These are phyloP conservation scores for Alternaria burnsii DNA, from an alignment of 2,329 filamentous ascomycete genomes.

Conservation along the genomic window DNA sequence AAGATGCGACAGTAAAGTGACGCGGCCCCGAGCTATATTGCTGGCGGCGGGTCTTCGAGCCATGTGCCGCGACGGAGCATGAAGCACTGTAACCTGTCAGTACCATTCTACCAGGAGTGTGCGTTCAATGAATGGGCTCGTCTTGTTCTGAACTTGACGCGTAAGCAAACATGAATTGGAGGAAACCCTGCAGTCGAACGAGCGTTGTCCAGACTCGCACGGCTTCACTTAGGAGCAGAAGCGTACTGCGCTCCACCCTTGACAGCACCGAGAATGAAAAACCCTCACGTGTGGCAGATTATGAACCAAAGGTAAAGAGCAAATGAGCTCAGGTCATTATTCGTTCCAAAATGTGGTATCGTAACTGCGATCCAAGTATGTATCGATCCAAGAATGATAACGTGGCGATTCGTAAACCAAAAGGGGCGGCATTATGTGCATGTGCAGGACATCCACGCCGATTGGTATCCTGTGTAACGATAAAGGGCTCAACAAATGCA, in stretches of 20 bases:
- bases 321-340: constrained; percentile 28
- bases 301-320: constrained; percentile 21
- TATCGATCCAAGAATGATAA: constrained; percentile 16
- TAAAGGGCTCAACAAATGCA: constrained; percentile 23
- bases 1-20: not conserved
- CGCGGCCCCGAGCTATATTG: not conserved
- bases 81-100: constrained; percentile 4
- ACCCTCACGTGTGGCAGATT: constrained; percentile 9
- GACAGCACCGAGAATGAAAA: not conserved
- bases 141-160: not conserved
- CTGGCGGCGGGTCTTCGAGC: not conserved
- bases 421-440: constrained; percentile 6
- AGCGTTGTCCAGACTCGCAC: constrained; percentile 1
- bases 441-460: constrained; percentile 4
- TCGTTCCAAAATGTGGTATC: constrained; percentile 28
- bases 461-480: constrained; percentile 11
- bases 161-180: constrained; percentile 12
- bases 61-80: constrained; percentile 1
- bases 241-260: not conserved
- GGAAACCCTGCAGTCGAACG: not conserved
- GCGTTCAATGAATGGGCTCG: not conserved
- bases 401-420: constrained; percentile 11
- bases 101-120: not conserved
- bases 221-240: constrained; percentile 1
- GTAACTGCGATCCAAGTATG: constrained; percentile 19